Conservation (phyloP, 768 basidiomycete species). For the Strobilomyces echinocephalus region DNA sequence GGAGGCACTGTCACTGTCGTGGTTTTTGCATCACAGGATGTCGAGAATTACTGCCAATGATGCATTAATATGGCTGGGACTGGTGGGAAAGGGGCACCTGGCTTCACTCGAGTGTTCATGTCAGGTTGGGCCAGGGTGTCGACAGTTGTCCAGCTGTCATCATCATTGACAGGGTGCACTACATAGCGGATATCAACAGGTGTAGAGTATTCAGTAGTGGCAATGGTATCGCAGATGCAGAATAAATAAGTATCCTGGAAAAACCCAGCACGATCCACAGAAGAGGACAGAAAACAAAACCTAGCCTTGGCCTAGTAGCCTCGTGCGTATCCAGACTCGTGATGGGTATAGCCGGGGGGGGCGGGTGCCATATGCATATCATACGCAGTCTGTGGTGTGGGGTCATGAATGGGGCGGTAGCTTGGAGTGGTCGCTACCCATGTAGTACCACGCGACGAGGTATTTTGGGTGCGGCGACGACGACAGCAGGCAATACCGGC, state of each 20-base stretch:
- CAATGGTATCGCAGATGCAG: neutral
- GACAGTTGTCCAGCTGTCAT: neutral
- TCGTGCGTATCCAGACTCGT: conserved; percentile 19
- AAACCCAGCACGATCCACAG: neutral
- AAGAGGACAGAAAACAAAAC: neutral
- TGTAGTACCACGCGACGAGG: neutral
- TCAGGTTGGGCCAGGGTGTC: neutral
- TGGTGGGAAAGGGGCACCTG: no score
- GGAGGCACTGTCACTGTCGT: no score
- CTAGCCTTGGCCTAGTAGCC: neutral
- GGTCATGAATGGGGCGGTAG: conserved; percentile 24
- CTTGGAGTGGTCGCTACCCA: conserved; percentile 7
- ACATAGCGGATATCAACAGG: neutral
- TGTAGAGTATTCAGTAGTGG: neutral
- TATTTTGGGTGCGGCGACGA: conserved; percentile 12
- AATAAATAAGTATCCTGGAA: neutral
- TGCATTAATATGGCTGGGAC: no score
- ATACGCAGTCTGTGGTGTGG: conserved; percentile 26
- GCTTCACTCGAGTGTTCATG: neutral
- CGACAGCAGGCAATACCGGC: conserved; percentile 1
- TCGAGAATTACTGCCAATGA: no score
- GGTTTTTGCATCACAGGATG: no score
- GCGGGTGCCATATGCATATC: conserved; percentile 23
- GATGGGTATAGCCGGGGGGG: conserved; percentile 9
- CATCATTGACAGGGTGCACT: neutral